Evolutionary conservation across 2,329 filamentous ascomycete species (phyloP).

Genomic region (Elsinoe necatrix): DNA sequence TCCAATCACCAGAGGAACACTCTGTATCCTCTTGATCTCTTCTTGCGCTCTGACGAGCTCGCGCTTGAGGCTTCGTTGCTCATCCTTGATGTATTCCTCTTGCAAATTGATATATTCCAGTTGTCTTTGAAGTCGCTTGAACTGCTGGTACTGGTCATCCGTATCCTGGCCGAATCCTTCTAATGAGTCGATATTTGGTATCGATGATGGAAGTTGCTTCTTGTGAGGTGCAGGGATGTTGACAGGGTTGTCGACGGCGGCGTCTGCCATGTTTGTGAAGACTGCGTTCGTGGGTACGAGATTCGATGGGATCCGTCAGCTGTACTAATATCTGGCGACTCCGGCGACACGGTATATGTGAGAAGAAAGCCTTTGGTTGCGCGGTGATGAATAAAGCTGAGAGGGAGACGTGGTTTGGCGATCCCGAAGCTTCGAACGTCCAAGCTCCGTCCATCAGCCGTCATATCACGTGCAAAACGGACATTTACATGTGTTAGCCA

Average conservation of each 20-base stretch:
- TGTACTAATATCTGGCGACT: not conserved
- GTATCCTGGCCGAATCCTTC: constrained; percentile 74
- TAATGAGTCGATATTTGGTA: constrained; percentile 82
- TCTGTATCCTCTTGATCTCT: constrained; percentile 99
- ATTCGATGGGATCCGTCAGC: too few species aligned
- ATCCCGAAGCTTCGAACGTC: constrained; percentile 12
- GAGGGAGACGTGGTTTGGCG: not conserved
- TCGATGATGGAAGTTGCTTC: constrained; percentile 66
- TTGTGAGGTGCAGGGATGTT: constrained; percentile 68
- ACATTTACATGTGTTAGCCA: not conserved
- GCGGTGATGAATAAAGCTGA: not conserved
- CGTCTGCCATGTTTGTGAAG: constrained; percentile 62
- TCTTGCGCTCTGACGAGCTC: constrained; percentile 96
- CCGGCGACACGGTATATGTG: not conserved
- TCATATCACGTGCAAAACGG: not conserved
- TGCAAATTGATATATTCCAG: constrained; percentile 96
- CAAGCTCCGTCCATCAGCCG: not conserved
- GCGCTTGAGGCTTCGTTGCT: constrained; percentile 94
- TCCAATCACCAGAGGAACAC: constrained; percentile 92
- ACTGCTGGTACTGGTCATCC: constrained; percentile 84
- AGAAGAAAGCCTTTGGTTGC: too few species aligned
- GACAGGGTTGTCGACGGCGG: constrained; percentile 71
- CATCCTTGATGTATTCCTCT: constrained; percentile 99
- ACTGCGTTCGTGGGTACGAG: not conserved
- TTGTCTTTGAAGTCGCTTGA: constrained; percentile 95